A percentile compares a stretch with the other conserved stretches of the same genome.
Conservation (phyloP, 108 stramenopile genomes). For the Skeletonema grethae region DNA sequence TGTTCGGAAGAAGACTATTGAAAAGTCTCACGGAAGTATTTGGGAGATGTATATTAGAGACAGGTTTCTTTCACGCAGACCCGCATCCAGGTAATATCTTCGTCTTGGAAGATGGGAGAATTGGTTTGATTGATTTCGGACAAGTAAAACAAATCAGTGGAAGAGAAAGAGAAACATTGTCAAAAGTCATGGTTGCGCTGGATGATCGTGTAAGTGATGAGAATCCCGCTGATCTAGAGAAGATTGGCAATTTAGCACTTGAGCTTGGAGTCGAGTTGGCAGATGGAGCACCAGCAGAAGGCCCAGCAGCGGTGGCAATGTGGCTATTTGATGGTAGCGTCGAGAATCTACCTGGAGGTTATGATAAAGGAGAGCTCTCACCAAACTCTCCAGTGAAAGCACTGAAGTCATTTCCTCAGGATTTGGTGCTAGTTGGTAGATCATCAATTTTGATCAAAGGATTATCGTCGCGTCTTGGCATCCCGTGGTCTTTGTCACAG, state of each 20-base stretch:
- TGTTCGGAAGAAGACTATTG: constrained; percentile 86
- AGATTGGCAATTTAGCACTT: constrained; percentile 75
- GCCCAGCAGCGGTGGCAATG: constrained; percentile 88
- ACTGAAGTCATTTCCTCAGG: constrained; percentile 91
- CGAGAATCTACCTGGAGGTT: constrained; percentile 87
- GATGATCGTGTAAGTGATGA: constrained; percentile 75
- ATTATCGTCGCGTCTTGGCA: constrained; percentile 75
- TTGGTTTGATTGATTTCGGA: constrained; percentile 95
- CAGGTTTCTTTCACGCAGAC: constrained; percentile 94
- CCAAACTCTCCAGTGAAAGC: constrained; percentile 91
- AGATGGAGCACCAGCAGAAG: constrained; percentile 73
- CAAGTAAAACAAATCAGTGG: constrained; percentile 92
- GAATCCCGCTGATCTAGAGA: constrained; percentile 68
- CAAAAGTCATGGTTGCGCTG: constrained; percentile 90
- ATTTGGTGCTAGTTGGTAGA: constrained; percentile 92
- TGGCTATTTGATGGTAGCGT: constrained; percentile 90
- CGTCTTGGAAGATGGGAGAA: constrained; percentile 87
- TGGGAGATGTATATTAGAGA: constrained; percentile 90
- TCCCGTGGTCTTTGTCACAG: constrained; percentile 85
- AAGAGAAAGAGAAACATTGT: constrained; percentile 77
- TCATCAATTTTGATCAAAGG: constrained; percentile 94
- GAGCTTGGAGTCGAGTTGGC: constrained; percentile 88
- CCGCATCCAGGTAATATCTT: constrained; percentile 90
- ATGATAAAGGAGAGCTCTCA: constrained; percentile 82
- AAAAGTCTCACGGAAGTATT: constrained; percentile 87